Percentiles rank a stretch among this genome's conserved stretches.
Evolutionary conservation across 176 grass and related monocot species (phyloP).

Genomic region (Pontederia paniculata): DNA sequence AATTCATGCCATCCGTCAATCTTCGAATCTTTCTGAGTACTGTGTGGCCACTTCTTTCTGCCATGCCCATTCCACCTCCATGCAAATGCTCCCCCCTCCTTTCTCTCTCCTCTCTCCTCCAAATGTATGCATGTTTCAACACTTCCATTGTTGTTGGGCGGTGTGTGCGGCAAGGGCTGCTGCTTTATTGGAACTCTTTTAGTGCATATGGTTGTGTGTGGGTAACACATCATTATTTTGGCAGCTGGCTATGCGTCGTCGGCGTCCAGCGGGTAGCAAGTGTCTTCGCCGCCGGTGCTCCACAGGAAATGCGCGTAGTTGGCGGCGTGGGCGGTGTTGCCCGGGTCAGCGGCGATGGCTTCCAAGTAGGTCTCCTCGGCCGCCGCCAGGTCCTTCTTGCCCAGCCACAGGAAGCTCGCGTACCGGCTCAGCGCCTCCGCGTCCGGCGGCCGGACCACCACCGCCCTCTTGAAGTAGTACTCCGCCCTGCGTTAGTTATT

Average conservation of each 20-base stretch:
- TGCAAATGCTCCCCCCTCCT: no score
- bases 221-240: no score
- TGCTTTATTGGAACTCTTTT: no score
- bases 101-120: no score
- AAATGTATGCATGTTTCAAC: no score
- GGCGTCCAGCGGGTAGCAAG: constrained; percentile 53
- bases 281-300: constrained; percentile 95
- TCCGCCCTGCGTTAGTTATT: constrained; percentile 48
- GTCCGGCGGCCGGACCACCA: constrained; percentile 43
- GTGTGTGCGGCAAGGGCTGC: no score
- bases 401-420: constrained; percentile 76
- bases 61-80: no score
- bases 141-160: no score
- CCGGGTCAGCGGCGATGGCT: constrained; percentile 53
- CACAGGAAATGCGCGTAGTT: constrained; percentile 90
- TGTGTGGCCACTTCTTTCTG: no score
- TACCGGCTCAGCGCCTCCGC: constrained; percentile 63
- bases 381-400: constrained; percentile 47
- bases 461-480: constrained; percentile 58
- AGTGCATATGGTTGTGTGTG: no score
- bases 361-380: constrained; percentile 76
- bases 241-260: not conserved
- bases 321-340: constrained; percentile 52
- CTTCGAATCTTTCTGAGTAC: no score
- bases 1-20: no score